phyloP scores from a whole-genome alignment of 306 rosid genomes.

The Oxytropis ochrocephala region DNA sequence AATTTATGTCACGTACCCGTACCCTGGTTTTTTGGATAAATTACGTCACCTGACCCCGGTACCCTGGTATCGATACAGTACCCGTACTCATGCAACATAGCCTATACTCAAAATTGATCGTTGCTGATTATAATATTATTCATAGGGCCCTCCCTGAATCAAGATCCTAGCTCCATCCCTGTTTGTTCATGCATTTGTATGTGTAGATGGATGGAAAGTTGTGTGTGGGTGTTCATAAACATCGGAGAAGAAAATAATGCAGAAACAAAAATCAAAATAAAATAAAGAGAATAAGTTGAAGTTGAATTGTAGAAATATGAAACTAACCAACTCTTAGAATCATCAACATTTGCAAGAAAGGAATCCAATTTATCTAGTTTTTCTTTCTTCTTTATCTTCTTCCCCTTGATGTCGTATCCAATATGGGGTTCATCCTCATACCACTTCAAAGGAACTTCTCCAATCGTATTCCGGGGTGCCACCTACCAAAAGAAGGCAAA shows the following conservation, averaged over 20 bases:
- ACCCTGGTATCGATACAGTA: no score
- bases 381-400: slow-evolving; percentile 74
- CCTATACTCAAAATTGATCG: no score
- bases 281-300: neutral
- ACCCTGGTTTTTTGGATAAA: no score
- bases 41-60: no score
- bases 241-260: neutral
- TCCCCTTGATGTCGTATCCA: slow-evolving; percentile 80
- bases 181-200: no score
- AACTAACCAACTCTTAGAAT: slow-evolving; percentile 75
- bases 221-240: neutral
- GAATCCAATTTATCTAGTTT: slow-evolving; percentile 67
- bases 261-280: neutral
- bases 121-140: no score
- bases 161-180: no score
- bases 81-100: no score
- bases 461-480: slow-evolving; percentile 78
- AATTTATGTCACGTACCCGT: no score
- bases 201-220: neutral
- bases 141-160: no score
- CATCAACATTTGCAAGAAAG: slow-evolving; percentile 74
- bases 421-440: slow-evolving; percentile 80
- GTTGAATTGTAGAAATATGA: neutral
- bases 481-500: slow-evolving; percentile 37
- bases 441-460: slow-evolving; percentile 86